Evolutionary conservation across 2,329 filamentous ascomycete species (phyloP), one percentile per base, ranked within the genome.

Genomic region (Seiridium unicorne): DNA sequence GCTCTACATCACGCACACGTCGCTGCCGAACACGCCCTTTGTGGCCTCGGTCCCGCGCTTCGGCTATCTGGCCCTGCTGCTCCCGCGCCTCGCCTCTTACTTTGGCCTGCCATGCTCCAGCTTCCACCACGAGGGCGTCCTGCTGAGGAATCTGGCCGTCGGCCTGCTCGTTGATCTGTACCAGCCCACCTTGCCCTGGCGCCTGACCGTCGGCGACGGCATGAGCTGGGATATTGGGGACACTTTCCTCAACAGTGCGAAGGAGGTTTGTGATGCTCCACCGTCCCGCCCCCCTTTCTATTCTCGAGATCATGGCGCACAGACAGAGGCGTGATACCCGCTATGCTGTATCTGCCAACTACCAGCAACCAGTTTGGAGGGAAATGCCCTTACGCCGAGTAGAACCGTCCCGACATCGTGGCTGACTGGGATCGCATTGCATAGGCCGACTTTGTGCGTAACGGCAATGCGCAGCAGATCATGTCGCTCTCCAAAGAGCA

Each of bases 401-500:
- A 26, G 18, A 26, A 26, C 18, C 18, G 18, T 26, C 18, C 18
- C 18, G 46, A 10, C 9, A n/a, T 48, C 46, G 46, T 48, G 26
- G n/a, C 46, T 48, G 46, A 48, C 46, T 48, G 46, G 18, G n/a
- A 48, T 31, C 6, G 26, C 10, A 44, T 31, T 56, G 51, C 31
- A 35, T 32, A 86, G 81, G 93, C 93, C 36, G 93, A 97, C 74
- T 96, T 93, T 66, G 80, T 96, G 55, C 86, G 93, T 56, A 94
- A 95, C 66, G 92, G 93, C 49, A 95, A 90, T 58, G 92, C 92
- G 13, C 93, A 94, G 72, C 89, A 90, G 62, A 93, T 96, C 69
- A 96, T 97, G 92, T 89, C 88, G 58, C 79, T 97, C 69, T 92
- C 89, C 62, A 93, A 93, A 72, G 87, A 91, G 51, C 88, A 96